Evolutionary conservation across 768 basidiomycete genomes (phyloP).

Genomic region (Leccinum truebloodii): DNA sequence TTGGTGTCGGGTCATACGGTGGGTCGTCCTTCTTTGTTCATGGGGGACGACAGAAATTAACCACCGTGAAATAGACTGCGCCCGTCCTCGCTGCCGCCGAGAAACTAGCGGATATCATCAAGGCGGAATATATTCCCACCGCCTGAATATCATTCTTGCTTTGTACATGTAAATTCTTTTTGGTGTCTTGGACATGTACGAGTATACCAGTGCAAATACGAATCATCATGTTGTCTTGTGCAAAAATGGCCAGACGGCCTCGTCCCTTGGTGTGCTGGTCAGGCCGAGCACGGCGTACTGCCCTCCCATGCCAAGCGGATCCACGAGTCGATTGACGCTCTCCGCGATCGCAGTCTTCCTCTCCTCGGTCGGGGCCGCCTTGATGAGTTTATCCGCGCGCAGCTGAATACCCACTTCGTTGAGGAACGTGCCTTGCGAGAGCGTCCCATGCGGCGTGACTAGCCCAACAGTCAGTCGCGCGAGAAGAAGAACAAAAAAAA

Average conservation of each 20-base stretch:
- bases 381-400: slow-evolving; percentile 65
- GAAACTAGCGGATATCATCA: slow-evolving; percentile 36
- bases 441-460: slow-evolving; percentile 60
- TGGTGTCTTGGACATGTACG: background rate
- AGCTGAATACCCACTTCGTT: slow-evolving; percentile 70
- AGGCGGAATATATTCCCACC: slow-evolving; percentile 20
- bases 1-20: slow-evolving; percentile 49
- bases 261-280: slow-evolving; percentile 12
- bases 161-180: background rate
- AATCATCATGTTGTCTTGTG: background rate
- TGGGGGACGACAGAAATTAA: background rate
- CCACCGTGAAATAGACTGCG: slow-evolving; percentile 21
- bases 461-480: slow-evolving; percentile 6
- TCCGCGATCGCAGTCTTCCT: slow-evolving; percentile 52
- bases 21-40: background rate
- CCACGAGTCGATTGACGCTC: slow-evolving; percentile 72
- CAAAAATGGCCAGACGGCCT: slow-evolving; percentile 36
- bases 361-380: slow-evolving; percentile 49
- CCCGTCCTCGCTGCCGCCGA: slow-evolving; percentile 36
- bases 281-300: slow-evolving; percentile 84
- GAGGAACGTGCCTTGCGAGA: slow-evolving; percentile 78
- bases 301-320: slow-evolving; percentile 80
- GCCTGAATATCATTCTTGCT: background rate
- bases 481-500: background rate
- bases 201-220: background rate